A percentile compares a stretch with the other conserved stretches of the same genome.
Conservation (phyloP, 2,329 filamentous ascomycete species). For the Dactylonectria macrodidyma region DNA sequence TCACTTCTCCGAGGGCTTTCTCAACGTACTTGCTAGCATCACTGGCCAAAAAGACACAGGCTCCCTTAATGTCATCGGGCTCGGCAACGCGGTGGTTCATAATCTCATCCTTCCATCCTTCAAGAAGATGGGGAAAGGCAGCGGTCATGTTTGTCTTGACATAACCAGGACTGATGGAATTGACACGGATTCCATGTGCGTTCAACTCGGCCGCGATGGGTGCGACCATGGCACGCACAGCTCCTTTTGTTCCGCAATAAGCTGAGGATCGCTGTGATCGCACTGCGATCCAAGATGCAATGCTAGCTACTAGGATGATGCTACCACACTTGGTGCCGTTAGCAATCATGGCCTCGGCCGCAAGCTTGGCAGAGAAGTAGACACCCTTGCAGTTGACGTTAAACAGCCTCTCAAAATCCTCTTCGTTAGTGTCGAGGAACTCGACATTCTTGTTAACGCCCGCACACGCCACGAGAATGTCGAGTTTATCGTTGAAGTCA, state of each 20-base stretch:
- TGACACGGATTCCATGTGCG: constrained; percentile 61
- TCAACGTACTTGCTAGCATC: constrained; percentile 61
- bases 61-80: constrained; percentile 65
- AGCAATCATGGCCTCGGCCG: constrained; percentile 65
- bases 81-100: constrained; percentile 63
- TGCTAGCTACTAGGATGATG: constrained; percentile 68
- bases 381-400: constrained; percentile 77
- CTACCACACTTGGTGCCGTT: constrained; percentile 66
- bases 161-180: constrained; percentile 62
- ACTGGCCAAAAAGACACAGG: constrained; percentile 63
- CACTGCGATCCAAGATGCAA: constrained; percentile 66
- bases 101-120: constrained; percentile 64
- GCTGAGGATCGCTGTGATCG: constrained; percentile 61
- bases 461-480: constrained; percentile 72
- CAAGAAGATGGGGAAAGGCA: constrained; percentile 61
- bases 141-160: constrained; percentile 61
- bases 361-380: constrained; percentile 69
- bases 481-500: constrained; percentile 64
- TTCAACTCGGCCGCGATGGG: constrained; percentile 45
- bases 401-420: constrained; percentile 75
- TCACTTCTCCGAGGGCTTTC: neutral
- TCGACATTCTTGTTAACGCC: constrained; percentile 72
- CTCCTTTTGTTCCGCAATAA: constrained; percentile 47
- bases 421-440: constrained; percentile 72
- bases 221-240: constrained; percentile 45